Conservation (phyloP, 805 yeast species). For the Lipomyces yamadae region DNA sequence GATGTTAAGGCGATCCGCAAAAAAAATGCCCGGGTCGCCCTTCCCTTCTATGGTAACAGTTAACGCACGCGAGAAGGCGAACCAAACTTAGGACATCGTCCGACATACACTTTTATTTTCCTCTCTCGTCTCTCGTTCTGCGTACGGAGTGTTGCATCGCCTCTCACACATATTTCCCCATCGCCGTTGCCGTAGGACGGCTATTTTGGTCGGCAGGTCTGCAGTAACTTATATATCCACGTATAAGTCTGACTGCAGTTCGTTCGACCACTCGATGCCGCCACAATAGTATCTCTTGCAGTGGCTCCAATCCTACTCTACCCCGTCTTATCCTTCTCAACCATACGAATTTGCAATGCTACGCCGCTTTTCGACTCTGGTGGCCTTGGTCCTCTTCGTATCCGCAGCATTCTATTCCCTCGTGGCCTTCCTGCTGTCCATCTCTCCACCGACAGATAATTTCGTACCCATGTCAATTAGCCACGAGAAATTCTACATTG, state of each 20-base stretch:
- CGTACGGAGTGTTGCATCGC: too few species aligned
- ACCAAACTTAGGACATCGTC: too few species aligned
- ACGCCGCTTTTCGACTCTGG: slow-evolving; percentile 24
- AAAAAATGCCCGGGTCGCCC: too few species aligned
- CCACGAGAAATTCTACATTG: slow-evolving; percentile 37
- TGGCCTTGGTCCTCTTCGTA: slow-evolving; percentile 19
- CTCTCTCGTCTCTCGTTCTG: background rate
- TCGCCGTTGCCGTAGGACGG: background rate
- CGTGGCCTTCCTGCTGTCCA: slow-evolving; percentile 8
- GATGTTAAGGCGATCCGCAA: too few species aligned
- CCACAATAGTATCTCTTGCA: background rate
- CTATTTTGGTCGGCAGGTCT: too few species aligned
- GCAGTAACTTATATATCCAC: background rate
- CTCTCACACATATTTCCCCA: too few species aligned
- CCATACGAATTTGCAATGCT: slow-evolving; percentile 13
- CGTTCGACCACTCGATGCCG: background rate
- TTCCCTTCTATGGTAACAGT: too few species aligned
- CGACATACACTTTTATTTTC: background rate
- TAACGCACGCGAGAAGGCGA: too few species aligned
- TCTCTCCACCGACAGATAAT: slow-evolving; percentile 8
- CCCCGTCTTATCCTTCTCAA: too few species aligned
- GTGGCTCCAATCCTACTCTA: background rate
- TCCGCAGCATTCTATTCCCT: slow-evolving; percentile 22
- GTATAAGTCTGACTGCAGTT: background rate
- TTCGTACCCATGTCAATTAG: slow-evolving; percentile 32